Percentiles rank a stretch among this genome's conserved stretches.
phyloP scores from a whole-genome alignment of 495 filamentous ascomycete species.

The Extremus antarcticus region DNA sequence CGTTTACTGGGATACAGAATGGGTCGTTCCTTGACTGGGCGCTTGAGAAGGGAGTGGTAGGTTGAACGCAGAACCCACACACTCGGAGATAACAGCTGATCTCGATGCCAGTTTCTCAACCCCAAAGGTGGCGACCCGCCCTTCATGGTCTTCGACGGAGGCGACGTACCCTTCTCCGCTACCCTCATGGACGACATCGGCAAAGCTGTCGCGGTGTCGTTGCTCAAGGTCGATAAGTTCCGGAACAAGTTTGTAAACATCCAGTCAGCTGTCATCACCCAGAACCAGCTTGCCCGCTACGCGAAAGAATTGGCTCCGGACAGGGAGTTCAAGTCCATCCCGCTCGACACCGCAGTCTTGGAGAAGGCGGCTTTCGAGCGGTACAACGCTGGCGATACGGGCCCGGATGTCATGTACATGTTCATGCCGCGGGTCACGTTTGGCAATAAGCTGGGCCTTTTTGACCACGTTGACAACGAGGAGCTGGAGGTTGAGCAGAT shows the following conservation, averaged over 20 bases:
- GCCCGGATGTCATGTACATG: not conserved
- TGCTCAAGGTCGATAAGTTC: not conserved
- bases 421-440: not conserved
- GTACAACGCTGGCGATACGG: not conserved
- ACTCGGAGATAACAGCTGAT: too few relatives aligned
- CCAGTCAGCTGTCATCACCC: not conserved
- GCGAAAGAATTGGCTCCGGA: not conserved
- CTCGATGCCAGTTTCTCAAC: not conserved
- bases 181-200: not conserved
- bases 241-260: not conserved
- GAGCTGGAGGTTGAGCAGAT: not conserved
- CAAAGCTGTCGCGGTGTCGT: not conserved
- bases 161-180: not conserved
- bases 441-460: not conserved
- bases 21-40: not conserved
- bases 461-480: not conserved
- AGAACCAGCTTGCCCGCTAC: not conserved
- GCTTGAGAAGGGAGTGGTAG: too few relatives aligned
- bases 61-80: too few relatives aligned
- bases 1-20: not conserved
- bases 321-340: not conserved
- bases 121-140: not conserved
- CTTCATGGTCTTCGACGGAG: not conserved
- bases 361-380: not conserved
- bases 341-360: not conserved